Conservation (phyloP, 805 yeast species). For the Candida boidinii region DNA sequence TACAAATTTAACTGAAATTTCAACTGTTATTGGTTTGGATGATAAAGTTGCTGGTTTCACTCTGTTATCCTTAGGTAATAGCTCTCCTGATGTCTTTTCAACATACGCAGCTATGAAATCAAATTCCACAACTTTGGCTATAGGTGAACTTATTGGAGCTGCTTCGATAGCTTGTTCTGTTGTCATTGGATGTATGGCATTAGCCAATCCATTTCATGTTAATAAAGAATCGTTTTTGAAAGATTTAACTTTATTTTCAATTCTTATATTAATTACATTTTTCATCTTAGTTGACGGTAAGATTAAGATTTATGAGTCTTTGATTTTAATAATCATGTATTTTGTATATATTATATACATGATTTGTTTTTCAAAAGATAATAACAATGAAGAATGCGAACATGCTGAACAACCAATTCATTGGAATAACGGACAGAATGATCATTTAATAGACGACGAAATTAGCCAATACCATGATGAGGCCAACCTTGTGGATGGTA, state of each 20-base stretch:
- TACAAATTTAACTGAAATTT: slow-evolving; percentile 61
- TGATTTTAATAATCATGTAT: slow-evolving; percentile 49
- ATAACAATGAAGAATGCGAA: neutral
- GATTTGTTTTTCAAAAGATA: slow-evolving; percentile 9
- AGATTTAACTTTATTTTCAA: slow-evolving; percentile 52
- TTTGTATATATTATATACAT: slow-evolving; percentile 45
- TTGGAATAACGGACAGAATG: neutral
- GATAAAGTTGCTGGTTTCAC: slow-evolving; percentile 83
- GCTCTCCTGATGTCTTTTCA: slow-evolving; percentile 82
- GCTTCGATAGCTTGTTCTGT: slow-evolving; percentile 44
- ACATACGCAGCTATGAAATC: slow-evolving; percentile 75
- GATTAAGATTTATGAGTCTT: slow-evolving; percentile 47
- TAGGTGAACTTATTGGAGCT: slow-evolving; percentile 47
- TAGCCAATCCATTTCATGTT: slow-evolving; percentile 41
- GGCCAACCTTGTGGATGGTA: slow-evolving; percentile 3
- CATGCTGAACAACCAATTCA: neutral
- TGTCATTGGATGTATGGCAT: slow-evolving; percentile 41
- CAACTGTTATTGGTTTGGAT: slow-evolving; percentile 52
- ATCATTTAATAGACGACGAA: neutral
- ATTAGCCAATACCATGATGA: slow-evolving; percentile 1
- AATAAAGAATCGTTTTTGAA: slow-evolving; percentile 41
- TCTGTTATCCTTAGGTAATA: slow-evolving; percentile 83
- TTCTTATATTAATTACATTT: slow-evolving; percentile 41
- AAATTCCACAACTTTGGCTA: slow-evolving; percentile 48
- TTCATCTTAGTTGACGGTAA: slow-evolving; percentile 45